These are phyloP conservation scores for Flammula alnicola DNA, from an alignment of 1,284 basidiomycete species.

Conservation along the genomic window DNA sequence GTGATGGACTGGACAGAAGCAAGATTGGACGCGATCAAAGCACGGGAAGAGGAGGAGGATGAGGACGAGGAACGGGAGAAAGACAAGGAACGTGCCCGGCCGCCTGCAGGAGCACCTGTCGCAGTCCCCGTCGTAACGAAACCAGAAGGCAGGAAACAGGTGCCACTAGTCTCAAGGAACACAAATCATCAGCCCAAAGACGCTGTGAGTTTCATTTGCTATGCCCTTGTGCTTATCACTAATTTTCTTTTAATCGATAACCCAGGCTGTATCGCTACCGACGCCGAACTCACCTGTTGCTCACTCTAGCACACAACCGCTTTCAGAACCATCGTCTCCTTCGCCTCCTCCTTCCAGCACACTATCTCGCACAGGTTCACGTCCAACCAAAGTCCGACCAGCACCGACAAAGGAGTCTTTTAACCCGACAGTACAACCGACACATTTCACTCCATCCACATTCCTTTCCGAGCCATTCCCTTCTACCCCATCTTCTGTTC, in stretches of 20 bases:
- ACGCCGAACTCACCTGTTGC: constrained; percentile 34
- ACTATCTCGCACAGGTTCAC: constrained; percentile 30
- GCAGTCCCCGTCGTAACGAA: constrained; percentile 22
- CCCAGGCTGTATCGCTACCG: constrained; percentile 30
- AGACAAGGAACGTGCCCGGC: constrained; percentile 48
- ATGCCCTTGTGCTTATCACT: constrained; percentile 13
- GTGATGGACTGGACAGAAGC: constrained; percentile 83
- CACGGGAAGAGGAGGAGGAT: constrained; percentile 76
- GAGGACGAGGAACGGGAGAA: constrained; percentile 73
- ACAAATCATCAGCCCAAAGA: constrained; percentile 29
- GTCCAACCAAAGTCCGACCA: constrained; percentile 33
- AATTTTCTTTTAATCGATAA: constrained; percentile 12
- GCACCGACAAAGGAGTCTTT: constrained; percentile 26
- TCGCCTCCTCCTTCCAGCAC: constrained; percentile 38
- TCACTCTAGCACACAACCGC: constrained; percentile 23
- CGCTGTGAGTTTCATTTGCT: constrained; percentile 28
- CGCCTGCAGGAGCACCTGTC: constrained; percentile 19
- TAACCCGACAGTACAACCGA: constrained; percentile 19
- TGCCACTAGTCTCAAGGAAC: constrained; percentile 8
- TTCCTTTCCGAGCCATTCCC: constrained; percentile 10
- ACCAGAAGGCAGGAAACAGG: constrained; percentile 24
- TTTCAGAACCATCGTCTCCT: constrained; percentile 36
- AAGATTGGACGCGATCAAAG: constrained; percentile 68
- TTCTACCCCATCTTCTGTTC: no score
- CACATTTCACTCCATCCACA: constrained; percentile 20